A percentile compares a stretch with the other conserved stretches of the same genome.
Conservation (phyloP, 495 filamentous ascomycete genomes). For the Podospora appendiculata region DNA sequence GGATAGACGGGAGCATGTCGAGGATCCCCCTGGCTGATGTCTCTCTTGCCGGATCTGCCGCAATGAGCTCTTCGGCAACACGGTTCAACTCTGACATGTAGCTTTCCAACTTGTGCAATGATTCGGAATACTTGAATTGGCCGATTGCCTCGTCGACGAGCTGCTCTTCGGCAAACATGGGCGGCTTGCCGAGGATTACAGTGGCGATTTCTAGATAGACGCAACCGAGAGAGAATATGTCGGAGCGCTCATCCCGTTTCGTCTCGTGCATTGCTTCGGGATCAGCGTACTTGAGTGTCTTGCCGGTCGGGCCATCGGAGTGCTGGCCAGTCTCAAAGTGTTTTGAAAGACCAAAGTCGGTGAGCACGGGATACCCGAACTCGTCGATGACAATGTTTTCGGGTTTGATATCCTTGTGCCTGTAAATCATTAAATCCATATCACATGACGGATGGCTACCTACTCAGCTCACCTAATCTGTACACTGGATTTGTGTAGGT, state of each 20-base stretch:
- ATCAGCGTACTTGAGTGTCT: slow-evolving; percentile 36
- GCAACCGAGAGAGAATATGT: slow-evolving; percentile 43
- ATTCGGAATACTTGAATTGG: slow-evolving; percentile 21
- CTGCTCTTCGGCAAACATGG: slow-evolving; percentile 18
- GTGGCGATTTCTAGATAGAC: slow-evolving; percentile 40
- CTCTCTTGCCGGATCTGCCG: neutral
- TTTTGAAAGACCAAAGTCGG: slow-evolving; percentile 39
- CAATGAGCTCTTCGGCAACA: slow-evolving; percentile 9
- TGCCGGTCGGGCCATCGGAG: slow-evolving; percentile 21
- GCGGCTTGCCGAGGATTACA: slow-evolving; percentile 24
- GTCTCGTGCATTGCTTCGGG: slow-evolving; percentile 34
- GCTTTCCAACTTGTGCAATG: slow-evolving; percentile 11
- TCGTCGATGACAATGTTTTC: slow-evolving; percentile 37
- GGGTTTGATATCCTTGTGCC: slow-evolving; percentile 43
- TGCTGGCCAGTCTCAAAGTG: slow-evolving; percentile 29
- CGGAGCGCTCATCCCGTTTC: slow-evolving; percentile 32
- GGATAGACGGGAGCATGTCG: slow-evolving; percentile 12
- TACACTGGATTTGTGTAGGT: slow-evolving; percentile 25
- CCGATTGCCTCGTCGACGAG: slow-evolving; percentile 1
- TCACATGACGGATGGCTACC: too few relatives aligned
- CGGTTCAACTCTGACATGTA: slow-evolving; percentile 13
- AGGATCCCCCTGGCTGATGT: slow-evolving; percentile 16
- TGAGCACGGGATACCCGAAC: slow-evolving; percentile 23
- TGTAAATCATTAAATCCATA: neutral
- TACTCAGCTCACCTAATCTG: slow-evolving; percentile 9